Percentiles rank a stretch among this genome's conserved stretches.
Evolutionary conservation across 2,329 filamentous ascomycete genomes (phyloP).

Genomic region (Nakataea oryzae): DNA sequence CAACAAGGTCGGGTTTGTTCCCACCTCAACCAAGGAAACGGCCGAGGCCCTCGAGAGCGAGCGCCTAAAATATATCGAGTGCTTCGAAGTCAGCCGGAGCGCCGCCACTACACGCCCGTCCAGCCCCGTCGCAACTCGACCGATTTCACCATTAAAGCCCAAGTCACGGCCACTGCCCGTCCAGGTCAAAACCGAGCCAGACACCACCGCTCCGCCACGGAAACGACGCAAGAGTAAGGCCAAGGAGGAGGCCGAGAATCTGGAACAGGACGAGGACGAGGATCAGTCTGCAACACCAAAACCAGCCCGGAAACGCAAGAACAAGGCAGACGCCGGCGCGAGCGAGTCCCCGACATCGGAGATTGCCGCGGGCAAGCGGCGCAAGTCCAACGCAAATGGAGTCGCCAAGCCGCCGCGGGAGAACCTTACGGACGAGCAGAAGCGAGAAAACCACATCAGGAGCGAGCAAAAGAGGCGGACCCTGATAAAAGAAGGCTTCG

Average conservation of each 20-base stretch:
- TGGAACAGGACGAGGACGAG: conserved; percentile 26
- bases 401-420: conserved; percentile 42
- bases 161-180: conserved; percentile 15
- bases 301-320: conserved; percentile 33
- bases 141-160: conserved; percentile 10
- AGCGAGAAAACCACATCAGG: conserved; percentile 75
- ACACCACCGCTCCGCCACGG: conserved; percentile 28
- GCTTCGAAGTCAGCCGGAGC: conserved; percentile 43
- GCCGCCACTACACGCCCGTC: conserved; percentile 47
- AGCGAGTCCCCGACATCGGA: conserved; percentile 22
- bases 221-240: conserved; percentile 46
- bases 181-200: conserved; percentile 22
- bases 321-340: conserved; percentile 29
- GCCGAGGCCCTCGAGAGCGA: conserved; percentile 44
- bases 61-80: conserved; percentile 44
- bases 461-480: conserved; percentile 82
- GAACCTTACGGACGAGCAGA: conserved; percentile 74
- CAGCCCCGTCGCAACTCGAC: conserved; percentile 34
- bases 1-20: conserved; percentile 41
- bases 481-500: conserved; percentile 72
- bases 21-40: conserved; percentile 44
- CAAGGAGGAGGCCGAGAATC: conserved; percentile 27
- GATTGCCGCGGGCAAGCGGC: conserved; percentile 27
- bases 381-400: conserved; percentile 33
- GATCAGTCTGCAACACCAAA: conserved; percentile 22